Evolutionary conservation across 2,329 filamentous ascomycete genomes (phyloP).

Genomic region (Aspergillus versicolor): DNA sequence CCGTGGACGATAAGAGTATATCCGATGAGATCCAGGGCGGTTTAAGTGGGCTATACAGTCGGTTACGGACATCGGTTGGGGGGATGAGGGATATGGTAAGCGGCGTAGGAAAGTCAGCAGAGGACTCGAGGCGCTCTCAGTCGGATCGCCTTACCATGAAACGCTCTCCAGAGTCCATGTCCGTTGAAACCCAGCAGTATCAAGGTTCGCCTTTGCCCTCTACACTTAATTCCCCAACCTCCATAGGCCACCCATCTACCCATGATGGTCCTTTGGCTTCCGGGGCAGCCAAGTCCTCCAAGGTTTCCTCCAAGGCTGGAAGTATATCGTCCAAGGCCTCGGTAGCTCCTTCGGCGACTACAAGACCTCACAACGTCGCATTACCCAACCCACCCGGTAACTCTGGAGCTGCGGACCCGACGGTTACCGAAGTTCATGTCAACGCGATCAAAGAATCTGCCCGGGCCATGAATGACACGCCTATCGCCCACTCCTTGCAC

Average conservation of each 20-base stretch:
- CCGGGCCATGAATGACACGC: slow-evolving; percentile 31
- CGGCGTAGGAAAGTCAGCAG: slow-evolving; percentile 31
- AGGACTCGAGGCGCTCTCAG: slow-evolving; percentile 27
- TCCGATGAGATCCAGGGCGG: slow-evolving; percentile 79
- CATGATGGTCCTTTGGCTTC: slow-evolving; percentile 28
- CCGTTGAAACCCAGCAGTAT: slow-evolving; percentile 26
- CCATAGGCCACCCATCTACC: slow-evolving; percentile 28
- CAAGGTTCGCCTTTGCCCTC: slow-evolving; percentile 37
- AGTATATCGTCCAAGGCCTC: slow-evolving; percentile 45
- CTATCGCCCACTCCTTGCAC: slow-evolving; percentile 31
- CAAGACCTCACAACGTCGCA: slow-evolving; percentile 40
- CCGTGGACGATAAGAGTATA: slow-evolving; percentile 67
- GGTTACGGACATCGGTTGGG: slow-evolving; percentile 78
- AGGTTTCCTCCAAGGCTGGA: slow-evolving; percentile 41
- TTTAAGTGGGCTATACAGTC: slow-evolving; percentile 83
- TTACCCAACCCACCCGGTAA: slow-evolving; percentile 34
- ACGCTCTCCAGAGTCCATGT: slow-evolving; percentile 23
- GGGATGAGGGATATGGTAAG: slow-evolving; percentile 58
- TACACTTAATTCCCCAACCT: slow-evolving; percentile 37
- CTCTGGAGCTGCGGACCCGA: slow-evolving; percentile 43
- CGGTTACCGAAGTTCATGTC: slow-evolving; percentile 47
- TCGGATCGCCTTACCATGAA: slow-evolving; percentile 28
- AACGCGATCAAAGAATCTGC: slow-evolving; percentile 34
- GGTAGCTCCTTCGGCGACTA: slow-evolving; percentile 33
- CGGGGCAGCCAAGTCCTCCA: slow-evolving; percentile 33